Evolutionary conservation across 352 stramenopile genomes (phyloP).

Genomic region (Globisporangium abappressorium): DNA sequence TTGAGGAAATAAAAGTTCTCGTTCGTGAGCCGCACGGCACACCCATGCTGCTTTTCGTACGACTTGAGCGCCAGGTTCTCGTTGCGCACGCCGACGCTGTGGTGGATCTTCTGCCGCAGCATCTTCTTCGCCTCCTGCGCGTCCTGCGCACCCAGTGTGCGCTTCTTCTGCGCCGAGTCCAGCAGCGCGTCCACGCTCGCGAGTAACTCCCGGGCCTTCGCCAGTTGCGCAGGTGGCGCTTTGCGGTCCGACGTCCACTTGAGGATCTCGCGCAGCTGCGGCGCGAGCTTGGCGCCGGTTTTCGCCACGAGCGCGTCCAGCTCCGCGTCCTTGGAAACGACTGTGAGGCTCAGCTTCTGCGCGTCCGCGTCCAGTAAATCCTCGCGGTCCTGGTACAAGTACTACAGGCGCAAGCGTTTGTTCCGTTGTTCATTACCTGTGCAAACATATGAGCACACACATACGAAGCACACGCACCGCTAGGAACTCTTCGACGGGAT

Average conservation of each 20-base stretch:
- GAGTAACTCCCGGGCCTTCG: constrained; percentile 33
- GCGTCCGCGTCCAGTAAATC: constrained; percentile 52
- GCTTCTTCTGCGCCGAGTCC: constrained; percentile 34
- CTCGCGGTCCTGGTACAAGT: constrained; percentile 65
- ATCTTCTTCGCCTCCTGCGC: constrained; percentile 35
- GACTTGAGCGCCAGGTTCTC: constrained; percentile 58
- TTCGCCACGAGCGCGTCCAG: constrained; percentile 50
- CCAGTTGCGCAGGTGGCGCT: constrained; percentile 25
- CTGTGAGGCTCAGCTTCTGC: constrained; percentile 29
- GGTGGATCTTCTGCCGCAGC: constrained; percentile 57
- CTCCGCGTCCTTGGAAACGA: constrained; percentile 62
- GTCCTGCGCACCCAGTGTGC: constrained; percentile 37
- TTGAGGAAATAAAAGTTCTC: constrained; percentile 63
- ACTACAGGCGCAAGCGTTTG: constrained; percentile 20
- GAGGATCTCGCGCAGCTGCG: constrained; percentile 46
- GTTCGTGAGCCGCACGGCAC: constrained; percentile 56
- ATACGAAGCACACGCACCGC: constrained; percentile 23
- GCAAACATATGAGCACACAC: background rate
- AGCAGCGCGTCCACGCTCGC: constrained; percentile 41
- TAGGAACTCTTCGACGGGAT: constrained; percentile 44
- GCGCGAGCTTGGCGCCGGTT: constrained; percentile 32
- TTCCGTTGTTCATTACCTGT: background rate
- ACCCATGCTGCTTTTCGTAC: constrained; percentile 63
- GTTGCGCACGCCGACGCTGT: constrained; percentile 66
- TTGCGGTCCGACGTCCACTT: constrained; percentile 40